phyloP scores from a whole-genome alignment of 1,139 yeast genomes.

The Hansenula sp. region DNA sequence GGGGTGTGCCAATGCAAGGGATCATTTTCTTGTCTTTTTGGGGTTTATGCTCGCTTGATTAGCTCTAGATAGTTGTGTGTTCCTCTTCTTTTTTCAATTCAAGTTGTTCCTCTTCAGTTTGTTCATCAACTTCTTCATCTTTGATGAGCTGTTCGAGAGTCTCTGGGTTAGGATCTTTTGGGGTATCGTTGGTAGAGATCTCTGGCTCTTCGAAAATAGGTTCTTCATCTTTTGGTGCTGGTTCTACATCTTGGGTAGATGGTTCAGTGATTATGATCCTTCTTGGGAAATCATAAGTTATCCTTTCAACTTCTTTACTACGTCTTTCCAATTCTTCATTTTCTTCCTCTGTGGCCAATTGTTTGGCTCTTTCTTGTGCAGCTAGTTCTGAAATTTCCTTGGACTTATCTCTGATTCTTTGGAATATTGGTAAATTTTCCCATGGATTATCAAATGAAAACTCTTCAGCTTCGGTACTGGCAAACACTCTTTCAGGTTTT shows the following conservation, averaged over 20 bases:
- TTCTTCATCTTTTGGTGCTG: background rate
- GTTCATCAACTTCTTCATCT: background rate
- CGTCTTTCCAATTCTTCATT: constrained; percentile 1
- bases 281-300: constrained; percentile 16
- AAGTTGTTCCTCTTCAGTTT: background rate
- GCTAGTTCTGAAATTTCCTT: constrained; percentile 5
- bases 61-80: too few relatives aligned
- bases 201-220: too few relatives aligned
- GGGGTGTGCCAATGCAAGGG: too few relatives aligned
- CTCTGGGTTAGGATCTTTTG: background rate
- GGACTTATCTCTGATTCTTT: constrained; percentile 15
- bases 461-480: constrained; percentile 1
- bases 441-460: constrained; percentile 13
- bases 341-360: constrained; percentile 5
- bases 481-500: constrained; percentile 16
- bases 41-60: too few relatives aligned
- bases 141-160: background rate
- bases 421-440: constrained; percentile 13
- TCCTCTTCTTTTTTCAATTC: constrained; percentile 7
- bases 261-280: background rate
- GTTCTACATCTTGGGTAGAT: too few relatives aligned
- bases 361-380: constrained; percentile 6
- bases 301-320: constrained; percentile 4
- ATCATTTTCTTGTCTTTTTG: too few relatives aligned
- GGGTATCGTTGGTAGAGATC: too few relatives aligned